Percentiles rank a stretch among this genome's conserved stretches.
Conservation (phyloP, 495 filamentous ascomycete genomes). For the Penicillium mononematosum region DNA sequence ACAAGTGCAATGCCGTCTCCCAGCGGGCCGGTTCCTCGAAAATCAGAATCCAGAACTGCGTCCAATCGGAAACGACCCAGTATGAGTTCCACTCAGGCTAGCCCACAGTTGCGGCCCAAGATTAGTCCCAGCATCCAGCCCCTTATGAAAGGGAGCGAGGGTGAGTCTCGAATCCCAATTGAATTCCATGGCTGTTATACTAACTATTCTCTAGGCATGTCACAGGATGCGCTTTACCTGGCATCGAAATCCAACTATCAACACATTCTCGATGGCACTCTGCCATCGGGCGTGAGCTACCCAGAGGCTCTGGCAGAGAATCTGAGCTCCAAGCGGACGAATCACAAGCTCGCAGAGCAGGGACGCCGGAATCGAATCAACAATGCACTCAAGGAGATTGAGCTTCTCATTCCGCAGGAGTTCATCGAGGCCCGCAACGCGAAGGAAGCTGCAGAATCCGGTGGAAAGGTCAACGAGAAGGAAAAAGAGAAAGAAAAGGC, state of each 20-base stretch:
- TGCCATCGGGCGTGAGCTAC: conserved; percentile 85
- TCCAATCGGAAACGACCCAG: conserved; percentile 66
- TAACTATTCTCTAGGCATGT: conserved; percentile 38
- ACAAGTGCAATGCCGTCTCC: conserved; percentile 44
- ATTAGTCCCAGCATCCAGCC: conserved; percentile 96
- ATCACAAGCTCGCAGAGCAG: conserved; percentile 97
- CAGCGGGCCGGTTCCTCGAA: conserved; percentile 42
- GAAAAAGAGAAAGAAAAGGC: conserved; percentile 45
- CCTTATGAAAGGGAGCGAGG: conserved; percentile 71
- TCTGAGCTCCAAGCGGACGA: conserved; percentile 92
- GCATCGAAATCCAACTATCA: conserved; percentile 97
- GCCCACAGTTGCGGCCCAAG: conserved; percentile 82
- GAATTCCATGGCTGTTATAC: conserved; percentile 9
- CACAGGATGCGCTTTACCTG: conserved; percentile 75
- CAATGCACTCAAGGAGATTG: conserved; percentile 87
- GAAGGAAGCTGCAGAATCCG: conserved; percentile 32
- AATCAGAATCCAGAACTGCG: conserved; percentile 38
- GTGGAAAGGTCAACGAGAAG: conserved; percentile 39
- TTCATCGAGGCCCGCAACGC: conserved; percentile 38
- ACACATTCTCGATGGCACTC: conserved; percentile 90
- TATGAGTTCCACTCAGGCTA: conserved; percentile 70
- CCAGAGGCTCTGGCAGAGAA: conserved; percentile 88
- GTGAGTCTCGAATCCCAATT: conserved; percentile 43
- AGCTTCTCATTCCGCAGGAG: conserved; percentile 67
- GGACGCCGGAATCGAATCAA: conserved; percentile 95